Conservation (phyloP, 352 stramenopile genomes). For the Phytopythium cucurbitacearum region DNA sequence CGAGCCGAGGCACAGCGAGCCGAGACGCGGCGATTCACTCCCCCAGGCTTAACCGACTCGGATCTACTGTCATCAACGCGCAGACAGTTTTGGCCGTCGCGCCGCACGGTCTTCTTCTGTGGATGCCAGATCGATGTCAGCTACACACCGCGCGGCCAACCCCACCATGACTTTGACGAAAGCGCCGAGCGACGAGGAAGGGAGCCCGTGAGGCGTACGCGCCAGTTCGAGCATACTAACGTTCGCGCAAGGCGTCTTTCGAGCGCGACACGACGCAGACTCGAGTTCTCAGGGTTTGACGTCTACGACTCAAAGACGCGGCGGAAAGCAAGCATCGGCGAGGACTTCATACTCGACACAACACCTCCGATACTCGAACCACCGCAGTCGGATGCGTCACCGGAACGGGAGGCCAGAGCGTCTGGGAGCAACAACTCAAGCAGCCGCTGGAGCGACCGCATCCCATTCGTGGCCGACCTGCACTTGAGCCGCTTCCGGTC, state of each 20-base stretch:
- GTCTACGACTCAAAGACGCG: constrained; percentile 4
- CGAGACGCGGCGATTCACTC: no score
- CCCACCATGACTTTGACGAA: no score
- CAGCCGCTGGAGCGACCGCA: no score
- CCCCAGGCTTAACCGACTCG: no score
- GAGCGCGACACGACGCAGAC: background rate
- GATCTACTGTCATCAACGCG: no score
- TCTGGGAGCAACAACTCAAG: no score
- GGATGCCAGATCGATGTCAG: constrained; percentile 6
- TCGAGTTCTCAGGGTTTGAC: constrained; percentile 4
- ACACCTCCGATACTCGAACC: constrained; percentile 2
- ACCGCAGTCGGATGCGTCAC: constrained; percentile 5
- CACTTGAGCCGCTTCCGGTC: constrained; percentile 3
- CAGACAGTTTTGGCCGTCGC: no score
- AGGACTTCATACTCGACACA: background rate
- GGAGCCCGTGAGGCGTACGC: no score
- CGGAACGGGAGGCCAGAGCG: background rate
- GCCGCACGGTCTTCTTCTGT: constrained; percentile 4
- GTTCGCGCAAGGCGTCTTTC: background rate
- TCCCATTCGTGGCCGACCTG: constrained; percentile 15
- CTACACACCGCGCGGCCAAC: constrained; percentile 3
- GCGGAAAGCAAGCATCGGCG: background rate
- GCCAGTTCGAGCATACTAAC: no score
- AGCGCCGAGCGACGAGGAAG: no score
- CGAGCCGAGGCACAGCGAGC: no score